Evolutionary conservation across 2,329 filamentous ascomycete species (phyloP).

Genomic region (Colletotrichum sp.): DNA sequence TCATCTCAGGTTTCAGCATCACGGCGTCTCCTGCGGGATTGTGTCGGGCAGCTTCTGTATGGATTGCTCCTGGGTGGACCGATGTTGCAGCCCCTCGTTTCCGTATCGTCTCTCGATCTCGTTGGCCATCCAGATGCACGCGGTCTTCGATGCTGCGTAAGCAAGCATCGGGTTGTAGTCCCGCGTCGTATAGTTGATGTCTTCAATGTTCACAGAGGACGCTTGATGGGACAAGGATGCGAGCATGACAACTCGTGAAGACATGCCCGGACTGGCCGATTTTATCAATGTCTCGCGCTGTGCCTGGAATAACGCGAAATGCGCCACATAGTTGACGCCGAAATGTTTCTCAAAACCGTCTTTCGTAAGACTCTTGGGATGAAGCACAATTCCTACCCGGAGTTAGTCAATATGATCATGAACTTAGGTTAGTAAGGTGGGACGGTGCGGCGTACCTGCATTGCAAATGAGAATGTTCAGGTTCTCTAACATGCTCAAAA

Average conservation of each 20-base stretch:
- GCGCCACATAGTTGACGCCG: slow-evolving; percentile 55
- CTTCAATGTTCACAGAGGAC: slow-evolving; percentile 7
- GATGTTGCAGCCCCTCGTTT: slow-evolving; percentile 39
- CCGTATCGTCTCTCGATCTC: slow-evolving; percentile 54
- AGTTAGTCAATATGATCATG: neutral
- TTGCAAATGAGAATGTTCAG: neutral
- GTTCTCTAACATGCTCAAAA: neutral
- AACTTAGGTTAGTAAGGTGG: neutral
- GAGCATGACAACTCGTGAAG: slow-evolving; percentile 42
- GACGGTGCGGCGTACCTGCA: neutral
- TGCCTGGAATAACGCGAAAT: slow-evolving; percentile 59
- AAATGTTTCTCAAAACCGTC: slow-evolving; percentile 43
- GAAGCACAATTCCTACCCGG: neutral
- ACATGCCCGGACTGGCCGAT: neutral
- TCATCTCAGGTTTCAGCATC: slow-evolving; percentile 2
- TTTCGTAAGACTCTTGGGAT: slow-evolving; percentile 23
- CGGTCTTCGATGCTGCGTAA: slow-evolving; percentile 37
- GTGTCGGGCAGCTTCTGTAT: slow-evolving; percentile 22
- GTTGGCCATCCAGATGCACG: slow-evolving; percentile 48
- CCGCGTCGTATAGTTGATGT: slow-evolving; percentile 22
- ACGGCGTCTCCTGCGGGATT: neutral
- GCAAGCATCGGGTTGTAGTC: slow-evolving; percentile 35
- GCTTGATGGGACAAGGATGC: slow-evolving; percentile 21
- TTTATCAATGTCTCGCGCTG: slow-evolving; percentile 46
- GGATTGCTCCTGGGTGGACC: slow-evolving; percentile 52